Evolutionary conservation across 768 basidiomycete species (phyloP), one percentile per base, ranked within the genome.

Genomic region (Leccinellum luteum): DNA sequence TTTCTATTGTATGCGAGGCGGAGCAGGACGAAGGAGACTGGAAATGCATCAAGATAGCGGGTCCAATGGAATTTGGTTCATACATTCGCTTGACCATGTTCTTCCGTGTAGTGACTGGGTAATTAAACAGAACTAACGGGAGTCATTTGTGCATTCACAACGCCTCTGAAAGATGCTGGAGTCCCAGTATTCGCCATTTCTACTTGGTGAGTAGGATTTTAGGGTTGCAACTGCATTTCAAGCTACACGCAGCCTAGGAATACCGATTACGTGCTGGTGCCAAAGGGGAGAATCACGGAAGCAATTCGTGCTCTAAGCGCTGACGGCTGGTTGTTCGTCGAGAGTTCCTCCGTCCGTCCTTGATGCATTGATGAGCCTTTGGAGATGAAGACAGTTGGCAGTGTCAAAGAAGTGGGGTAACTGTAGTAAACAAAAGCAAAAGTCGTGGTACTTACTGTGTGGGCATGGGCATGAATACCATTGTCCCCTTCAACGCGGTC

Each of bases 51-150:
- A 83, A 82, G 68, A 83, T 89, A 41, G 76, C 74, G 34, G 87
- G 86, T 3, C 85, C 85, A 3, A 84, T 88, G 84, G 82, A 85
- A 60, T 86, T 87, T 60, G 77, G 85, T 84, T 50, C 56, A 63
- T 57, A 55, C 48, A 23, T 27, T 56, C 13, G 21, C 30, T 53
- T 55, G 1, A 21, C 48, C 4, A 43, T n/a, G 21, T 31, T 15
- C 21, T 31, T 6, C 50, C 23, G 8, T 23, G 48, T 50, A 31
- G 43, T 57, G 47, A 60, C 50, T 23, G 53, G 28, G 28, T 49
- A 35, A 55, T 57, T 17, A 47, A 17, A 47, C 23, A 86, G 85
- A 71, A 55, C 65, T 87, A 62, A 83, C 81, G 3, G 85, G 85
- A 4, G 77, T 86, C 21, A 69, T 87, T 57, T 76, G 80, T 28